Base-by-base conservation (phyloP, 2,329 filamentous ascomycete genomes). In the Colletotrichum sublineola region DNA sequence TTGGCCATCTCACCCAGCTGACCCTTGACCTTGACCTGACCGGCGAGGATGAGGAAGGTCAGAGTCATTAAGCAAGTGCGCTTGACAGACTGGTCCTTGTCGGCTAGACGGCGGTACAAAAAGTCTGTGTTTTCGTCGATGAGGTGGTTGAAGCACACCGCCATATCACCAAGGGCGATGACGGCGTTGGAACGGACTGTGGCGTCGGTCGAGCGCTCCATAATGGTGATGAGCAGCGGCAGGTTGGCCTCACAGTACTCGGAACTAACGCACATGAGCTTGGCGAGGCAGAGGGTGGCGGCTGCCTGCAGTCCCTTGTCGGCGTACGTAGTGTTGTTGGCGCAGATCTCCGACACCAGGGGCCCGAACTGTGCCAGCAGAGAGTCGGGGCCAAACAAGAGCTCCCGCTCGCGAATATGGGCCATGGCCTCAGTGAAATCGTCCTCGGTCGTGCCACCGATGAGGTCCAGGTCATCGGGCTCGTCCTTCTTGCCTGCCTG, bases 41-140 rank as follows among this genome's bases (percentile, higher is more conserved):
- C 96, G 0, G 96, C 96, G 56, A 99, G 85, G 77, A 99, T 99
- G 68, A 99, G 84, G 87, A 99, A 99, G 0, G 97, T 99, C 76
- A 99, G 84, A 1, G 97, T 99, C 96, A 98, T 99, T 31, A 99
- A 88, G 82, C 96, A 99, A 0, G 97, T 99, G 14, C 96, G 91
- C 86, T 98, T 99, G 74, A 99, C 96, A 3, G 93, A 96, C 31
- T 91, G 90, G 77, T 98, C 95, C 20, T 89, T 86, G 79, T 99
- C 97, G 20, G 96, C 97, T 9, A 99, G 88, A 24, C 97, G 91
- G 29, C 96, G 92, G 83, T 99, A 99, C 53, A 99, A 83, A 85
- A 98, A 99, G 80, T 99, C 96, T 0, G 96, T 99, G 82, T 99
- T 98, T 83, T 99, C 97, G 79, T 99, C 97, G 77, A 99, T 98